A percentile compares a stretch with the other conserved stretches of the same genome.
These are phyloP conservation scores for Abelmoschus esculentus DNA, from an alignment of 345 rosid genomes.

Conservation along the genomic window DNA sequence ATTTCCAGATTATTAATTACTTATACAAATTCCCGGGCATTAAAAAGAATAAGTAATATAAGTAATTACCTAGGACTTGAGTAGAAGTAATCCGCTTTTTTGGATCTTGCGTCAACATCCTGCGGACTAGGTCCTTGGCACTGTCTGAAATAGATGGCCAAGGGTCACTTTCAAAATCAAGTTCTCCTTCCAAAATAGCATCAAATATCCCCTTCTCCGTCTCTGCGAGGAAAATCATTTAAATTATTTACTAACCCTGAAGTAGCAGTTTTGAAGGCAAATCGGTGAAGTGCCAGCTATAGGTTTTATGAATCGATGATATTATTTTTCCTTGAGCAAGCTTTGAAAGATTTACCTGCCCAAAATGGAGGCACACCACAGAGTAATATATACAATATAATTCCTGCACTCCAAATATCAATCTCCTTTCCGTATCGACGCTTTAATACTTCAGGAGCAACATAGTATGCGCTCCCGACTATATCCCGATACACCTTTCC, in stretches of 20 bases:
- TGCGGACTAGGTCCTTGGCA: constrained; percentile 77
- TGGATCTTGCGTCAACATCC: constrained; percentile 66
- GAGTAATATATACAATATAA: constrained; percentile 71
- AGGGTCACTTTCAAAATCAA: constrained; percentile 64
- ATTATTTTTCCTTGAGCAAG: neutral
- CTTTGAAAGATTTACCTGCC: constrained; percentile 48
- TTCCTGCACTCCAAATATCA: constrained; percentile 91
- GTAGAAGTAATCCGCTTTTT: constrained; percentile 59
- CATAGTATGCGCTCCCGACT: constrained; percentile 84
- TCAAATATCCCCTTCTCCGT: constrained; percentile 73
- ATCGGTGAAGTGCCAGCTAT: neutral
- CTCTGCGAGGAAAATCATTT: constrained; percentile 33
- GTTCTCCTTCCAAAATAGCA: constrained; percentile 60
- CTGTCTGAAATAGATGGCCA: constrained; percentile 76
- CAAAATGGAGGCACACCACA: constrained; percentile 95
- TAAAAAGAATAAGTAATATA: neutral
- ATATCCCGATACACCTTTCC: constrained; percentile 64
- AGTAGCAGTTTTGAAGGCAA: neutral
- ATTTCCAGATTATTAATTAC: neutral
- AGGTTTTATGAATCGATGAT: neutral
- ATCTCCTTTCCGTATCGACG: constrained; percentile 73
- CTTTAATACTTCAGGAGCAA: constrained; percentile 75
- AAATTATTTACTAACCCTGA: neutral
- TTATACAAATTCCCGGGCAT: neutral
- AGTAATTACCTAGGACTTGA: constrained; percentile 57